Percentiles rank a stretch among this genome's conserved stretches.
phyloP scores from a whole-genome alignment of 495 filamentous ascomycete species.

The Talaromyces thailandensis region DNA sequence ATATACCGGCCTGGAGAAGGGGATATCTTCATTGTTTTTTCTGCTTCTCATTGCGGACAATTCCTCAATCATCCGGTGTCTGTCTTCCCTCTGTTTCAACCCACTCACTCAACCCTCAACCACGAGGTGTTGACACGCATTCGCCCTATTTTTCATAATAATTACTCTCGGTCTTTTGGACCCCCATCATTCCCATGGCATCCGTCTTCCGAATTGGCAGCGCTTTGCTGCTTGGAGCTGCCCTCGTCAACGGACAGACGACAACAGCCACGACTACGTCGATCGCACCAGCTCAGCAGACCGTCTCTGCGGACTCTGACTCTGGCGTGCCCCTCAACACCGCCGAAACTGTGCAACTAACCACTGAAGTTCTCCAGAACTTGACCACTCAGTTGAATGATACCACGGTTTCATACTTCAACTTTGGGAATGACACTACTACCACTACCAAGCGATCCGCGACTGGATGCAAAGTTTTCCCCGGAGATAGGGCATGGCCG shows the following conservation, averaged over 20 bases:
- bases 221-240: neutral
- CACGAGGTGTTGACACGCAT: neutral
- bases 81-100: neutral
- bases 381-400: constrained; percentile 18
- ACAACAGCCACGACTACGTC: neutral
- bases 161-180: neutral
- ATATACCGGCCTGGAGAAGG: neutral
- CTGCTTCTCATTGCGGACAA: neutral
- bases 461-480: constrained; percentile 38
- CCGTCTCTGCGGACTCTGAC: constrained; percentile 3
- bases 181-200: neutral
- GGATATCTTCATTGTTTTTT: neutral
- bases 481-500: constrained; percentile 41
- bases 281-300: neutral
- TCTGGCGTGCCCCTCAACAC: constrained; percentile 22
- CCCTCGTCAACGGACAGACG: neutral
- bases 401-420: constrained; percentile 6
- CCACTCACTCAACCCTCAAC: neutral
- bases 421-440: constrained; percentile 13
- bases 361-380: constrained; percentile 25
- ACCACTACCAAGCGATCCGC: neutral
- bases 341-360: constrained; percentile 35
- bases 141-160: neutral
- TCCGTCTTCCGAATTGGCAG: constrained; percentile 2
- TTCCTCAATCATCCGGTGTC: neutral